Conservation (phyloP, 805 yeast species). For the Clavispora fructus region DNA sequence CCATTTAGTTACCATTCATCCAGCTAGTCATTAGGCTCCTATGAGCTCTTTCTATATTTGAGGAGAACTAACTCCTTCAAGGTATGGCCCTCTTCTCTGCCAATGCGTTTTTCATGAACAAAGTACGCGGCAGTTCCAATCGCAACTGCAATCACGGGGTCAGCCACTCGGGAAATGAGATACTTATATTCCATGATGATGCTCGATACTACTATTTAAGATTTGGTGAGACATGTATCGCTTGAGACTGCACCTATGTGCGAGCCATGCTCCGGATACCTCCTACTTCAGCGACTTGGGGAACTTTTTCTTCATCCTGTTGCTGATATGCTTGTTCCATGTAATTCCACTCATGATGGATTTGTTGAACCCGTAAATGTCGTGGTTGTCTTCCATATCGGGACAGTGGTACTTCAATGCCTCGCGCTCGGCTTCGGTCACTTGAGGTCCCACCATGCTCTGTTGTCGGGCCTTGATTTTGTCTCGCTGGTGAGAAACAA, state of each 20-base stretch:
- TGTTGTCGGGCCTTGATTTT: slow-evolving; percentile 26
- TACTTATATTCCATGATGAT: slow-evolving; percentile 37
- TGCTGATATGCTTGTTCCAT: slow-evolving; percentile 58
- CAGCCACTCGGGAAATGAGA: slow-evolving; percentile 49
- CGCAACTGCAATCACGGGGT: slow-evolving; percentile 59
- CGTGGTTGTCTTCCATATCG: slow-evolving; percentile 29
- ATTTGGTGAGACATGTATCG: neutral
- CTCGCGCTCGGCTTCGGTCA: slow-evolving; percentile 37
- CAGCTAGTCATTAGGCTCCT: no score
- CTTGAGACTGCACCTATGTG: neutral
- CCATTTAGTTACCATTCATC: no score
- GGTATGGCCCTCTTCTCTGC: slow-evolving; percentile 55
- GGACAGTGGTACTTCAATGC: slow-evolving; percentile 18
- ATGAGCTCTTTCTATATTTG: slow-evolving; percentile 6
- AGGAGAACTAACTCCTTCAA: slow-evolving; percentile 48
- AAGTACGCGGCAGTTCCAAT: slow-evolving; percentile 63
- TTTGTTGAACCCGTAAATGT: slow-evolving; percentile 39
- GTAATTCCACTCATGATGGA: slow-evolving; percentile 51
- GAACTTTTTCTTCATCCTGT: slow-evolving; percentile 41
- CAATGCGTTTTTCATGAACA: slow-evolving; percentile 54
- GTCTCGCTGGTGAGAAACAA: slow-evolving; percentile 61
- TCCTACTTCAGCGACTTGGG: neutral
- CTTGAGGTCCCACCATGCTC: slow-evolving; percentile 25
- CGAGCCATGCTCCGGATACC: neutral
- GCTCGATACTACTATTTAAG: neutral